Base-by-base conservation (phyloP, 129 eudicot species). In the Lonicera japonica region DNA sequence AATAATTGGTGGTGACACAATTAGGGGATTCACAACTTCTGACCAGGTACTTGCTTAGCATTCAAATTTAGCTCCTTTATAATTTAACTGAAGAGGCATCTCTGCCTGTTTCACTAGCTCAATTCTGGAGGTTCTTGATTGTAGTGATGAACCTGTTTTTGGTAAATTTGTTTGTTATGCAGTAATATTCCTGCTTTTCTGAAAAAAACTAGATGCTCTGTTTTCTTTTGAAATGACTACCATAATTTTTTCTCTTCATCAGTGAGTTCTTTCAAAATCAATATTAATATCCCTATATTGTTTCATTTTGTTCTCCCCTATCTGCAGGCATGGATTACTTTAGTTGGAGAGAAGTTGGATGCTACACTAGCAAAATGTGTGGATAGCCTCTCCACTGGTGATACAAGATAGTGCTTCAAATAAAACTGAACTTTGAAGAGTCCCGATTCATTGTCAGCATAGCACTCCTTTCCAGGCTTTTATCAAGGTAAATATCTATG, bases 21-120 rank as follows among this genome's bases (percentile, higher is more conserved):
- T 94, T 46, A 85, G 99, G 78, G 99, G 99, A 61, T 94, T 94
- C 77, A 75, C 96, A 59, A 64, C 95, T 67, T 90, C 95, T n/a
- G 99, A 94, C 65, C 99, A 94, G 95, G 97, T 85, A 45, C 43
- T 55, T 65, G 7, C 51, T 71, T 74, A 16, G 23, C 59, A 47
- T 54, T 75, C 11, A 47, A 45, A 58, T 12, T 69, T n/a, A 34
- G 38, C 64, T 22, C 63, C 67, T 25, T 55, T 38, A 54, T 15
- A 41, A 41, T 21, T 62, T 22, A 12, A 63, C 64, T 54, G 20
- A 54, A 29, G 43, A 34, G 21, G 38, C 9, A 15, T 60, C 20
- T 38, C 20, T 17, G 53, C 7, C 11, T 14, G 40, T 34, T 57
- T 68, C 12, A 52, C 53, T 54, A 24, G 34, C 15, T 52, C 36